These are phyloP conservation scores for Vickermania ingenoplastis DNA, from an alignment of 208 protist species.

Conservation along the genomic window DNA sequence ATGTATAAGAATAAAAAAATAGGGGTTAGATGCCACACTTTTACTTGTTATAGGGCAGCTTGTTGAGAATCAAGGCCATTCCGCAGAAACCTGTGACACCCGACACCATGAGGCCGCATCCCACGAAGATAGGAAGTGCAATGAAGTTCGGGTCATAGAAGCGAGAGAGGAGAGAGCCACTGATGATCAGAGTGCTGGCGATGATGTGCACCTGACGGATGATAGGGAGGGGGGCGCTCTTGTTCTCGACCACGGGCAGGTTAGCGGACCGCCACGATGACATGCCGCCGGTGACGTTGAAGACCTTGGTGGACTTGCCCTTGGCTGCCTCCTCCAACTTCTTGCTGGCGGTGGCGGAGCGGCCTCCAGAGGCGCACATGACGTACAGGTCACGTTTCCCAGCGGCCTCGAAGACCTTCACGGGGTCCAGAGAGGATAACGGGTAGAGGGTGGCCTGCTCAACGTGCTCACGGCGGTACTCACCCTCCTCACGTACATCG, in stretches of 20 bases:
- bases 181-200: constrained; percentile 29
- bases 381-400: constrained; percentile 17
- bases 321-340: constrained; percentile 12
- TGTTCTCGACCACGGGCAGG: constrained; percentile 24
- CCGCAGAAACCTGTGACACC: constrained; percentile 37
- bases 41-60: constrained; percentile 31
- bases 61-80: constrained; percentile 26
- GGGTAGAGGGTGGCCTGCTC: constrained; percentile 19
- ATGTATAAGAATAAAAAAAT: neutral
- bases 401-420: constrained; percentile 17
- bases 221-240: constrained; percentile 25
- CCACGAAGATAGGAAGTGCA: constrained; percentile 21
- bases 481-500: constrained; percentile 28
- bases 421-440: constrained; percentile 13
- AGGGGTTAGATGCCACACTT: neutral
- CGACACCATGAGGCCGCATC: constrained; percentile 27
- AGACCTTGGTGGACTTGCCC: constrained; percentile 14
- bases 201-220: constrained; percentile 45
- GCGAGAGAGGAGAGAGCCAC: constrained; percentile 15
- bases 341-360: constrained; percentile 15
- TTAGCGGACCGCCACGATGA: constrained; percentile 19
- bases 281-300: constrained; percentile 33
- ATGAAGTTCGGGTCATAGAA: constrained; percentile 27
- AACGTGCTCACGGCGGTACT: constrained; percentile 40
- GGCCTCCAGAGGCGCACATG: constrained; percentile 27